Base-by-base conservation (phyloP, 768 basidiomycete genomes). In the Boletus sensibilis region DNA sequence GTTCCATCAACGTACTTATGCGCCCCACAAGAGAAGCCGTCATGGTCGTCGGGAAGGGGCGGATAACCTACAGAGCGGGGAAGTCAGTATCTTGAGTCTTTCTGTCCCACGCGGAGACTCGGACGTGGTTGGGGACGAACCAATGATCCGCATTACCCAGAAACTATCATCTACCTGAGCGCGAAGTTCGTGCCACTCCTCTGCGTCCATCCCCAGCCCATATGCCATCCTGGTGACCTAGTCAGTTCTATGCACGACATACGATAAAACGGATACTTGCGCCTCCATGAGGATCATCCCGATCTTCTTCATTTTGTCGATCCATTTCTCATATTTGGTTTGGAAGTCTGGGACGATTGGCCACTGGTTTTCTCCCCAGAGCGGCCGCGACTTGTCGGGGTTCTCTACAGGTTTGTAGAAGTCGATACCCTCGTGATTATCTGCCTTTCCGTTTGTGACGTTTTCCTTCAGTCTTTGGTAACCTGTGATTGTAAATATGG, bases 341-440 rank as follows among this genome's bases (percentile, higher is more conserved):
- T 70, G 76, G 65, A 94, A 94, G 0, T 67, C 72, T 1, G 74
- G 70, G 25, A 85, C 76, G 3, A 65, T 61, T 0, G 93, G 94
- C 88, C 91, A 96, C 57, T 91, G 92, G 66, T 96, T 97, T 70
- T 85, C 83, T 13, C 94, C 94, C 84, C 88, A 87, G 0, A 95
- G 71, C 0, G 84, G 82, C 50, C 82, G 83, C 10, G 81, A 79
- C 72, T 81, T 90, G 67, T 92, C 85, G 1, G 88, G 85, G 25
- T 79, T 74, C 43, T 81, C 78, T 2, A 89, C 86, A 1, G 90
- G 90, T 27, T 78, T 82, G 66, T 93, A 94, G 50, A 92, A 82
- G 64, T 95, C 94, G 38, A 94, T 69, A 2, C 82, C 91, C 75
- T 96, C 93, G 59, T 93, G 91, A 57, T 86, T 88, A 65, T 94